Base-by-base conservation (phyloP, 1,284 basidiomycete species). In the Takashimella tepidaria region DNA sequence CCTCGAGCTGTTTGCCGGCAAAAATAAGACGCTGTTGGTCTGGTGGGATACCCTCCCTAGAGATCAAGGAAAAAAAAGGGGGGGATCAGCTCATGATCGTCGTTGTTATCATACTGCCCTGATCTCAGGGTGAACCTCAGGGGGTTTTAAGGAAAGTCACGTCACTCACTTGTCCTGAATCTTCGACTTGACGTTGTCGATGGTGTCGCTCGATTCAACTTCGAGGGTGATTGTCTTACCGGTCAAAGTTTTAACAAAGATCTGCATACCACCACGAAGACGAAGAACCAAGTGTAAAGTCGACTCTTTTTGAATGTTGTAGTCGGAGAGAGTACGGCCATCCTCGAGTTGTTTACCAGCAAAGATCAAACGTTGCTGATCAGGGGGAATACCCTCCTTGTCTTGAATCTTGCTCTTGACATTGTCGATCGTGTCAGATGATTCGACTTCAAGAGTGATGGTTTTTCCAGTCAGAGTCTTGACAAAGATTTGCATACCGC, bases 21-120 rank as follows among this genome's bases (percentile, higher is more conserved):
- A 92, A 92, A 78, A 92, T 92, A 58, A 91, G 81, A 61, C 89
- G 87, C 72, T 92, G 89, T 76, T 92, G 89, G 77, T 91, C 89
- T 76, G 77, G 45, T 69, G 80, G 69, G 75, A 80, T 54, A 74
- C 79, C 74, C 77, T 80, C 56, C 76, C n/a, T n/a, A n/a, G n/a
- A n/a, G n/a, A n/a, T n/a, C n/a, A n/a, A n/a, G n/a, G n/a, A n/a
- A n/a, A n/a, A n/a, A n/a, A n/a, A n/a, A n/a, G n/a, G n/a, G n/a
- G n/a, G n/a, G n/a, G n/a, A n/a, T n/a, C n/a, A n/a, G n/a, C n/a
- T n/a, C n/a, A n/a, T n/a, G n/a, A n/a, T n/a, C n/a, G n/a, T n/a
- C n/a, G n/a, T n/a, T n/a, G n/a, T n/a, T n/a, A n/a, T n/a, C n/a
- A n/a, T n/a, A n/a, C n/a, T n/a, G n/a, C n/a, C n/a, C n/a, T n/a